phyloP scores from a whole-genome alignment of 768 basidiomycete genomes.

The Amanita thiersii region DNA sequence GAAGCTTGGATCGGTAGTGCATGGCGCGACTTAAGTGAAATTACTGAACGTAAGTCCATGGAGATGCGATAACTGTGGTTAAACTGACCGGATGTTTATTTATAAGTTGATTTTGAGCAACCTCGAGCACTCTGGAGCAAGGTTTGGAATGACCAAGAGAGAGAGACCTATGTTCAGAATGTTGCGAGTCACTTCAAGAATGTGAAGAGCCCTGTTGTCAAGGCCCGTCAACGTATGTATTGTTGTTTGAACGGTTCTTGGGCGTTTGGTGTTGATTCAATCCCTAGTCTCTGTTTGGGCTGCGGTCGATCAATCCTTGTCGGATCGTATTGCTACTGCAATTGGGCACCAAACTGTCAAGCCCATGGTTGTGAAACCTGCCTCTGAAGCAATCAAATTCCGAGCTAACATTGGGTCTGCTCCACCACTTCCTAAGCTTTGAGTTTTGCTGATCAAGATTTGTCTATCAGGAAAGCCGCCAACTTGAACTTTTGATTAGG shows the following conservation, averaged over 20 bases:
- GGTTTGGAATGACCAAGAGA: slow-evolving; percentile 57
- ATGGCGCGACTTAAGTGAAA: slow-evolving; percentile 57
- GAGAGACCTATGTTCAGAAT: slow-evolving; percentile 59
- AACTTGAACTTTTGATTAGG: no score
- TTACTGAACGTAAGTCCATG: slow-evolving; percentile 65
- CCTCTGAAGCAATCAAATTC: slow-evolving; percentile 48
- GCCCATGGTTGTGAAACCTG: slow-evolving; percentile 57
- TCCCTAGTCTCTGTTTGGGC: slow-evolving; percentile 70
- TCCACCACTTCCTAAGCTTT: neutral
- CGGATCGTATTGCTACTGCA: slow-evolving; percentile 71
- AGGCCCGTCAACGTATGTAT: slow-evolving; percentile 56
- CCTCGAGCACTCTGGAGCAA: slow-evolving; percentile 61
- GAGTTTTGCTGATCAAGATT: neutral
- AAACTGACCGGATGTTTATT: slow-evolving; percentile 1
- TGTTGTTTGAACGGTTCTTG: neutral
- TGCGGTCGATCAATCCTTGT: slow-evolving; percentile 65
- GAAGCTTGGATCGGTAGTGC: slow-evolving; percentile 73
- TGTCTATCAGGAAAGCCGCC: neutral
- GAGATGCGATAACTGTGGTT: neutral
- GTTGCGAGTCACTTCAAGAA: slow-evolving; percentile 52
- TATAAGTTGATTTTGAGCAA: slow-evolving; percentile 76
- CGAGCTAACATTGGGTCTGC: slow-evolving; percentile 28
- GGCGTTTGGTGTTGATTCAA: neutral
- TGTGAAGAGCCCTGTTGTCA: slow-evolving; percentile 55
- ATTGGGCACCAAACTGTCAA: slow-evolving; percentile 50